phyloP scores from a whole-genome alignment of 495 filamentous ascomycete species.

The Parmelia sp. region DNA sequence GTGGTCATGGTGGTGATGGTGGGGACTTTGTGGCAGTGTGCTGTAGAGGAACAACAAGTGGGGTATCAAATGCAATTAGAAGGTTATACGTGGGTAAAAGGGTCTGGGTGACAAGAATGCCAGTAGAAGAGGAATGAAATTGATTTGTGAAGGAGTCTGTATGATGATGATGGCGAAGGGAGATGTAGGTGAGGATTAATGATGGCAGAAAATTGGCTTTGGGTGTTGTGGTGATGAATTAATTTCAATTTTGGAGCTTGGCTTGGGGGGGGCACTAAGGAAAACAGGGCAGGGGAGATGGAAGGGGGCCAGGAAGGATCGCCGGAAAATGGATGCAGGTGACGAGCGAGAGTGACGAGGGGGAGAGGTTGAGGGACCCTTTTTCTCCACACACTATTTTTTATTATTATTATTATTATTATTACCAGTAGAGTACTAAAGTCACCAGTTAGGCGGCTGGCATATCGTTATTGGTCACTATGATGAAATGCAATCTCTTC shows the following conservation, averaged over 20 bases:
- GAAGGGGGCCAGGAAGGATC: neutral
- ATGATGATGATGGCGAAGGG: too few species aligned
- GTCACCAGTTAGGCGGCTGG: neutral
- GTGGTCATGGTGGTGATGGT: slow-evolving; percentile 1
- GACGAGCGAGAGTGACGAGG: too few species aligned
- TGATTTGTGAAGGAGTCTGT: slow-evolving; percentile 12
- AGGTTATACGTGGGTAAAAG: slow-evolving; percentile 1
- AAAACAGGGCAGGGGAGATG: neutral
- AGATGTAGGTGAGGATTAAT: neutral
- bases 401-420: too few species aligned
- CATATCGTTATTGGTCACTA: neutral
- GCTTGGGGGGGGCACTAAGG: too few species aligned
- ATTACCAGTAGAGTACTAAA: too few species aligned
- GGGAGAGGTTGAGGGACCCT: too few species aligned
- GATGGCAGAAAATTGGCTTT: neutral
- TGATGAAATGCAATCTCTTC: neutral
- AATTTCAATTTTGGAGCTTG: neutral
- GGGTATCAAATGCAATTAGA: slow-evolving; percentile 18
- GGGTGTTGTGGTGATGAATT: neutral
- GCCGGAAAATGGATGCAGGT: neutral
- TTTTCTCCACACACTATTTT: too few species aligned
- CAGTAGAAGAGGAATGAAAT: slow-evolving; percentile 14
- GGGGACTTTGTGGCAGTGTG: neutral
- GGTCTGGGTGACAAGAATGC: slow-evolving; percentile 3
- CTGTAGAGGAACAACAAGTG: slow-evolving; percentile 7